Evolutionary conservation across 257 asterid species (phyloP).

Genomic region (Dorcoceras hygrometricum): DNA sequence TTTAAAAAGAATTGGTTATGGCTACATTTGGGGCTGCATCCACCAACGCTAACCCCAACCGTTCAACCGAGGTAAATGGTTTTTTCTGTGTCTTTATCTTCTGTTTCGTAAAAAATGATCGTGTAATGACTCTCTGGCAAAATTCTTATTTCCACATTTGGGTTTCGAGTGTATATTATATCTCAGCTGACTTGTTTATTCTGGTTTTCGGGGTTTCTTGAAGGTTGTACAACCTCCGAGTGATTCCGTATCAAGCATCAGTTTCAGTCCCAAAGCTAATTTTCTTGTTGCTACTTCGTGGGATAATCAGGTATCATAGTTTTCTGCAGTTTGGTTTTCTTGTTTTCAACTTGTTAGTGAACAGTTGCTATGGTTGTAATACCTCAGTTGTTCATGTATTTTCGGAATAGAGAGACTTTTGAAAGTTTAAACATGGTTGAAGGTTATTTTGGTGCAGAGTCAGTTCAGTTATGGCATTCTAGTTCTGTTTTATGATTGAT

Average conservation of each 20-base stretch:
- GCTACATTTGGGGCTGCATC: constrained; percentile 57
- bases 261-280: constrained; percentile 87
- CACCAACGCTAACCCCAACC: constrained; percentile 63
- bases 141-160: neutral
- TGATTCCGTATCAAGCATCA: constrained; percentile 81
- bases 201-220: neutral
- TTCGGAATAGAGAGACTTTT: neutral
- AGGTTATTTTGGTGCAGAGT: neutral
- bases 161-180: neutral
- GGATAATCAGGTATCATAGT: constrained; percentile 80
- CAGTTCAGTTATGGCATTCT: neutral
- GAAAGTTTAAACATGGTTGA: neutral
- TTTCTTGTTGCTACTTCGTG: constrained; percentile 78
- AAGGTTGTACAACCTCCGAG: constrained; percentile 77
- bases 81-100: constrained; percentile 7
- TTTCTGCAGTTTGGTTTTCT: neutral
- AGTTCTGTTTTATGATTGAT: constrained; percentile 5
- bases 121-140: neutral
- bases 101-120: neutral
- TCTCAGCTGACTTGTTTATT: constrained; percentile 2
- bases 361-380: neutral
- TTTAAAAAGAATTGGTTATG: constrained; percentile 36
- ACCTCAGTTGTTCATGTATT: neutral
- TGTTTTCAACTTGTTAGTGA: neutral
- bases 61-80: constrained; percentile 64